Conservation (phyloP, 2,329 filamentous ascomycete species). For the Arthroderma uncinatum region DNA sequence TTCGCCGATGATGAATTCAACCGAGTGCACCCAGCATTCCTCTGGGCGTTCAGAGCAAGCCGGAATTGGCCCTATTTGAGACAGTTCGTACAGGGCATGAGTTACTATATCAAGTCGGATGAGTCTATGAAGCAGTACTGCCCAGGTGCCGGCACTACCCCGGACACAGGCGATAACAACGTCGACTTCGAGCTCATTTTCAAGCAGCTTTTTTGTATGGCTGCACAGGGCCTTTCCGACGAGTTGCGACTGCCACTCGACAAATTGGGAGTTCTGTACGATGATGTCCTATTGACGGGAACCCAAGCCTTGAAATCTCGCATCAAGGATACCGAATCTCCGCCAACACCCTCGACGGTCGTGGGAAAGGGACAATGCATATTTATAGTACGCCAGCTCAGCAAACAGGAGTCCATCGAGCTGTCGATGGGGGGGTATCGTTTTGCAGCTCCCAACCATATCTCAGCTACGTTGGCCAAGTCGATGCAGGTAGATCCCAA, state of each 20-base stretch:
- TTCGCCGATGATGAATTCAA: constrained; percentile 65
- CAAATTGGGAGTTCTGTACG: constrained; percentile 59
- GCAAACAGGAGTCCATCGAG: constrained; percentile 47
- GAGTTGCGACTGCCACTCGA: constrained; percentile 53
- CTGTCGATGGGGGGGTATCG: constrained; percentile 63
- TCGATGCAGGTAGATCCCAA: constrained; percentile 61
- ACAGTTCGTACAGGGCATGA: constrained; percentile 61
- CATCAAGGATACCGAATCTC: constrained; percentile 30
- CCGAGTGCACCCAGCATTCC: constrained; percentile 65
- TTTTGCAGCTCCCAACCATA: constrained; percentile 61
- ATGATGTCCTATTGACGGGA: constrained; percentile 62
- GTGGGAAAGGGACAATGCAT: constrained; percentile 67
- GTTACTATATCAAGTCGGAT: constrained; percentile 50
- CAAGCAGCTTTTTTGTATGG: constrained; percentile 71
- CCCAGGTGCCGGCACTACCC: constrained; percentile 33
- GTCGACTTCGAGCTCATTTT: constrained; percentile 65
- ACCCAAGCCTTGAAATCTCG: constrained; percentile 22
- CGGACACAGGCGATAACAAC: constrained; percentile 40
- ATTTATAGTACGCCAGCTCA: constrained; percentile 60
- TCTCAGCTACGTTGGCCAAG: constrained; percentile 56
- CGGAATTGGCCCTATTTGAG: constrained; percentile 62
- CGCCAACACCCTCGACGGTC: constrained; percentile 21
- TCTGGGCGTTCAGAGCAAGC: constrained; percentile 77
- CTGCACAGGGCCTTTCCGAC: constrained; percentile 61
- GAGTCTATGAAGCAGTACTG: constrained; percentile 40